phyloP scores from a whole-genome alignment of 345 rosid species.

The Mangifera indica region DNA sequence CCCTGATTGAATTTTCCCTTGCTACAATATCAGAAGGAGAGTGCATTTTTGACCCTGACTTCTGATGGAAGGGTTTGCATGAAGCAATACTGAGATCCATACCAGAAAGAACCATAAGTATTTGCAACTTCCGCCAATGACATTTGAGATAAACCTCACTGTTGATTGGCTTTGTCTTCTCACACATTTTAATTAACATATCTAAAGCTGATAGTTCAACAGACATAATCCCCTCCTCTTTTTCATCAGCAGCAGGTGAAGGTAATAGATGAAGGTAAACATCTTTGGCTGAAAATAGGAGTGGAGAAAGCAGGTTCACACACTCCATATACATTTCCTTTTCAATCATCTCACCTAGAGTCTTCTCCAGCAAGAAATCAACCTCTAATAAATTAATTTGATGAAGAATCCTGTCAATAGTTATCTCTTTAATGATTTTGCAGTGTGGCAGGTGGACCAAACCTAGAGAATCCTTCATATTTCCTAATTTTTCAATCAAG shows the following conservation, averaged over 20 bases:
- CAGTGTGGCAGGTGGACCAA: constrained; percentile 62
- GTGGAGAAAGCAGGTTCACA: constrained; percentile 68
- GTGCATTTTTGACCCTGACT: constrained; percentile 28
- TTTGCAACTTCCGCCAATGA: constrained; percentile 76
- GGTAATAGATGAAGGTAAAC: constrained; percentile 42
- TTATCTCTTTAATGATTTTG: constrained; percentile 61
- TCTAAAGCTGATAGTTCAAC: constrained; percentile 76
- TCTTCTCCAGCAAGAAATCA: constrained; percentile 71
- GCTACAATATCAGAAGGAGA: constrained; percentile 37
- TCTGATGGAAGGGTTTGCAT: constrained; percentile 34
- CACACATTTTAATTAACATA: constrained; percentile 65
- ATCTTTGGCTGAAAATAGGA: constrained; percentile 56
- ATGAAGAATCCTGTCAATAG: constrained; percentile 54
- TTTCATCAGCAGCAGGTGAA: constrained; percentile 35
- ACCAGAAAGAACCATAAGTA: constrained; percentile 60
- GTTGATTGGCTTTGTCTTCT: constrained; percentile 57
- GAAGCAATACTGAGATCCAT: constrained; percentile 39
- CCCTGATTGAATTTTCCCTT: constrained; percentile 43
- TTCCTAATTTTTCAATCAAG: constrained; percentile 49
- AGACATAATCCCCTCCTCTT: constrained; percentile 41
- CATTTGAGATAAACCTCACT: constrained; percentile 65
- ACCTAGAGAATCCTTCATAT: constrained; percentile 31
- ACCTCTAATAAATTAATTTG: constrained; percentile 74
- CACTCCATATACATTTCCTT: constrained; percentile 71
- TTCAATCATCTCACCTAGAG: constrained; percentile 64